phyloP scores from a whole-genome alignment of 2,329 filamentous ascomycete genomes.

The Parascedosporium putredinis region DNA sequence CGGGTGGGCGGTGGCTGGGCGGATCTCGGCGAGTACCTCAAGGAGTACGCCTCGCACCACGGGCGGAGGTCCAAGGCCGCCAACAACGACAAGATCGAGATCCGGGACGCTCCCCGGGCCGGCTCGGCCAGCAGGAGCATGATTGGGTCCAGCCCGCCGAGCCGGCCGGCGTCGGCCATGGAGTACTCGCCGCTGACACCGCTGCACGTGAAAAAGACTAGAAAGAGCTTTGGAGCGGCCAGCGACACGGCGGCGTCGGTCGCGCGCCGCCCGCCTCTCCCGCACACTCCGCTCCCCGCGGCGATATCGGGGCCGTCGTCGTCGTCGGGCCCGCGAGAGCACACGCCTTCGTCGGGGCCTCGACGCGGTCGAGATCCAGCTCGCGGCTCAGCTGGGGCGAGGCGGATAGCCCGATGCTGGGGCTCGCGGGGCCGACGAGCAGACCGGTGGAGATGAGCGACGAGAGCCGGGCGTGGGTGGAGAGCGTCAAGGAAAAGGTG shows the following conservation, averaged over 20 bases:
- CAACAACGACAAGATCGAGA: conserved; percentile 44
- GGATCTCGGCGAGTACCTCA: conserved; percentile 86
- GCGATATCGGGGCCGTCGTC: no score
- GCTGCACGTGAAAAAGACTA: conserved; percentile 44
- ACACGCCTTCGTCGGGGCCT: conserved; percentile 33
- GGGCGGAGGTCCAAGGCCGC: conserved; percentile 51
- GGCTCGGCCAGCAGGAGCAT: neutral
- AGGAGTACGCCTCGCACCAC: conserved; percentile 88
- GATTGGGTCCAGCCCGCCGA: conserved; percentile 27
- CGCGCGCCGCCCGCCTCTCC: conserved; percentile 17
- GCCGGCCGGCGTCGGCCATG: conserved; percentile 26
- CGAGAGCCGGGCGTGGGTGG: conserved; percentile 70
- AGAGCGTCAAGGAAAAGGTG: conserved; percentile 73
- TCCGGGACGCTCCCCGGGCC: conserved; percentile 36
- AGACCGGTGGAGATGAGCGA: conserved; percentile 58
- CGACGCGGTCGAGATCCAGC: conserved; percentile 37
- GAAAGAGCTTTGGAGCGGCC: conserved; percentile 32
- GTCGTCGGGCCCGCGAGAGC: no score
- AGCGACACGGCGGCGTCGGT: conserved; percentile 12
- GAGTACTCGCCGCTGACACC: conserved; percentile 31
- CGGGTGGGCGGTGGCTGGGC: conserved; percentile 98
- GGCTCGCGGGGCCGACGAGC: conserved; percentile 59
- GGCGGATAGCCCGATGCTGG: conserved; percentile 49
- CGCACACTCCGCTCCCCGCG: conserved; percentile 29
- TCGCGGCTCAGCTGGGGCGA: conserved; percentile 47